Base-by-base conservation (phyloP, 1,284 basidiomycete species). In the Cerrena zonata region DNA sequence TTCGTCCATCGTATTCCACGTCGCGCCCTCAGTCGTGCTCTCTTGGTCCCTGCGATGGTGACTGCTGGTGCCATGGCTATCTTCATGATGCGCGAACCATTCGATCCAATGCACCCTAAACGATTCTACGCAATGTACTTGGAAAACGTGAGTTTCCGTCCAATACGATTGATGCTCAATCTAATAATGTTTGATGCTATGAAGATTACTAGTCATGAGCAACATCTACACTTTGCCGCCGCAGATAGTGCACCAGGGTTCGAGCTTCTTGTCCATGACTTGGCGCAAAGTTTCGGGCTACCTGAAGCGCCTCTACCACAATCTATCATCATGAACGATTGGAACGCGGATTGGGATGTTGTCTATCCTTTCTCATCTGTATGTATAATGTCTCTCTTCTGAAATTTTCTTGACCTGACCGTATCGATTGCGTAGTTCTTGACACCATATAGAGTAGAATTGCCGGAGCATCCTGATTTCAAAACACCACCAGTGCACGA, bases 61-160 rank as follows among this genome's bases (percentile, higher is more conserved):
- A 79, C 80, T 0, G 70, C 73, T 0, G 64, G 79, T 2, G 62
- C 77, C 15, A 82, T 86, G 51, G 77, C 84, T 0, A 74, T 88
- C 50, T 88, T 87, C 57, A 73, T 82, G 2, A 65, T 68, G 54
- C 76, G 82, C 59, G 70, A 70, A 10, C 82, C 87, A 0, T 99
- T 94, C 64, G 92, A 97, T 62, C 66, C 63, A 12, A 82, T 82
- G 72, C 94, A 97, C 65, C 95, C 94, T 54, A 93, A 94, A 68
- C 75, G 95, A 47, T 57, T 96, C 40, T 94, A 90, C 59, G 77
- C 94, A 21, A 72, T 97, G 51, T 88, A 94, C 64, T 78, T 85
- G 58, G 92, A 95, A 69, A 94, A 98, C 65, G 90, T 91, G 59
- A 59, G 84, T 69, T 4, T 21, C 50, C 51, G 13, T 36, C 19